phyloP scores from a whole-genome alignment of 1,284 basidiomycete species.

The Mixia osmundae region DNA sequence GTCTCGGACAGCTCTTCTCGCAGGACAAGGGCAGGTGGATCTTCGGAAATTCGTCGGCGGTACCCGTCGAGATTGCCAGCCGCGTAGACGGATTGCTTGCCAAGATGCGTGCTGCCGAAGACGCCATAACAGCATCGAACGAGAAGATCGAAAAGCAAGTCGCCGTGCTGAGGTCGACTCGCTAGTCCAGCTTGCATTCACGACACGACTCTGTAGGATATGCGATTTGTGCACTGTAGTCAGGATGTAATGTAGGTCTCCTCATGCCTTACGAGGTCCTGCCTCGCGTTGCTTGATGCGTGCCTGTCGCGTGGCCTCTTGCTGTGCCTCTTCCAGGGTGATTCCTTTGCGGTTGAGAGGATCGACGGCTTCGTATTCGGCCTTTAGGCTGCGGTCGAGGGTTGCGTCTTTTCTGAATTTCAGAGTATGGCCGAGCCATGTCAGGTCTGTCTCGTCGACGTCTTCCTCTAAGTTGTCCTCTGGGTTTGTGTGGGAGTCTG shows the following conservation, averaged over 20 bases:
- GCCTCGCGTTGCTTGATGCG: no score
- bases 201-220: no score
- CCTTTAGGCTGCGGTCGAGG: neutral
- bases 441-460: constrained; percentile 9
- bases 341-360: neutral
- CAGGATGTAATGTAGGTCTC: no score
- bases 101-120: constrained; percentile 14
- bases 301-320: no score
- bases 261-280: no score
- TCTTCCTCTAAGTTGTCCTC: constrained; percentile 6
- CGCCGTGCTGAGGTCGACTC: no score
- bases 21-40: constrained; percentile 11
- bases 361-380: neutral
- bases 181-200: no score
- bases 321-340: neutral
- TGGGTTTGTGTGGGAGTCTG: constrained; percentile 3
- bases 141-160: no score
- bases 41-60: constrained; percentile 10
- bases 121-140: no score
- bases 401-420: constrained; percentile 18
- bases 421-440: constrained; percentile 15
- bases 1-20: constrained; percentile 13
- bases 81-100: constrained; percentile 12
- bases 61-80: constrained; percentile 15
- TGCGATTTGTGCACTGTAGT: no score